Evolutionary conservation across 2,329 filamentous ascomycete genomes (phyloP).

Genomic region (Verruconis gallopava): DNA sequence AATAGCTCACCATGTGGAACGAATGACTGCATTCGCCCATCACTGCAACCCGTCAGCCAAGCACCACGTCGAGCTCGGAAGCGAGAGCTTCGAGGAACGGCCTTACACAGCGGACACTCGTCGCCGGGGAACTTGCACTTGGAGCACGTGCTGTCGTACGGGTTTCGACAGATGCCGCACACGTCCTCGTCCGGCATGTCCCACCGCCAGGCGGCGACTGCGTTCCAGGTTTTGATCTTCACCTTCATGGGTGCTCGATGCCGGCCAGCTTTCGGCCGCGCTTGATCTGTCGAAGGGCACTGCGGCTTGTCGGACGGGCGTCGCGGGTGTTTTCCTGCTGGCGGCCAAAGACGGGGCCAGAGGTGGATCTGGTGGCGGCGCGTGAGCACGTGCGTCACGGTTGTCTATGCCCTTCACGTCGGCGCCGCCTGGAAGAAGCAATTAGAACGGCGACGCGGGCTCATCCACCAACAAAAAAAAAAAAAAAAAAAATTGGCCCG

Average conservation of each 20-base stretch:
- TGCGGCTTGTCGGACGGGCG: no score
- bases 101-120: constrained; percentile 76
- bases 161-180: constrained; percentile 94
- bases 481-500: no score
- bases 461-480: no score
- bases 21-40: constrained; percentile 95
- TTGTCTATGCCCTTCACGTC: no score
- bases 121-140: constrained; percentile 97
- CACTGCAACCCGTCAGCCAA: constrained; percentile 41
- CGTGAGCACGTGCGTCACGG: no score
- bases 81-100: constrained; percentile 8
- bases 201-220: constrained; percentile 95
- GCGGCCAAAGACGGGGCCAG: no score
- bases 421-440: no score
- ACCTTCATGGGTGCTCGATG: constrained; percentile 71
- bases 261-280: no score
- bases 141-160: constrained; percentile 95
- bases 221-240: constrained; percentile 84
- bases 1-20: constrained; percentile 71
- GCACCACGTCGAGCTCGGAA: background rate
- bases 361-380: no score
- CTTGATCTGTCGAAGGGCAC: no score
- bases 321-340: no score
- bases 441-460: no score
- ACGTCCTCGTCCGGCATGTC: constrained; percentile 95